Conservation (phyloP, 139 green algal genomes). For the Mesostigma viride region DNA sequence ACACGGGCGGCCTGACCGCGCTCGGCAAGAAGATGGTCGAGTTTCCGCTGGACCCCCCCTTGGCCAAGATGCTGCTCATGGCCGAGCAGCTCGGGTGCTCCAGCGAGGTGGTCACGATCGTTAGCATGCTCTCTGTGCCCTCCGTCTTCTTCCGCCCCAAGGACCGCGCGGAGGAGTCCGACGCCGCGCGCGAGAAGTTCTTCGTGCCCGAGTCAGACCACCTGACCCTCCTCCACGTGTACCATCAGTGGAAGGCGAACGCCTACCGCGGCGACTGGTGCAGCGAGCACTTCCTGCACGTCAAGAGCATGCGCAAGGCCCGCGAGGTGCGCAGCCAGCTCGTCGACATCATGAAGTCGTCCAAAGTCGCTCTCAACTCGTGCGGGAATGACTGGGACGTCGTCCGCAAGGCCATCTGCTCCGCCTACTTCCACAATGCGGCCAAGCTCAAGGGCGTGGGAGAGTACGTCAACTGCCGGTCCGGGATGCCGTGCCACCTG, state of each 20-base stretch:
- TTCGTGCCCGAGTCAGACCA: slow-evolving; percentile 96
- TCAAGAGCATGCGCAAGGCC: slow-evolving; percentile 82
- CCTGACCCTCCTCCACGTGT: slow-evolving; percentile 95
- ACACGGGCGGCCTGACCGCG: slow-evolving; percentile 46
- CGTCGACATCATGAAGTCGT: slow-evolving; percentile 87
- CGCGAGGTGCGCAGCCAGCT: slow-evolving; percentile 56
- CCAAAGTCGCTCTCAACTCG: slow-evolving; percentile 59
- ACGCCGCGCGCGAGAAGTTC: slow-evolving; percentile 96
- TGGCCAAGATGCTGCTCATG: slow-evolving; percentile 44
- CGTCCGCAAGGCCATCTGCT: slow-evolving; percentile 89
- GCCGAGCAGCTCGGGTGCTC: slow-evolving; percentile 32
- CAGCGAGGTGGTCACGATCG: slow-evolving; percentile 69
- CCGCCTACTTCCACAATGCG: slow-evolving; percentile 92
- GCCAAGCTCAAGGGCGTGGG: slow-evolving; percentile 88
- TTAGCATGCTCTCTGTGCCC: slow-evolving; percentile 83
- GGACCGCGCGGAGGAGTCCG: slow-evolving; percentile 74
- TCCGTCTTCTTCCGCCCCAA: slow-evolving; percentile 79
- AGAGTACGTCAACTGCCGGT: slow-evolving; percentile 81
- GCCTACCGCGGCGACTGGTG: slow-evolving; percentile 81
- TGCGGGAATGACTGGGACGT: slow-evolving; percentile 82
- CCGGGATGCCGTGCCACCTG: slow-evolving; percentile 73
- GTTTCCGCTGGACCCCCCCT: slow-evolving; percentile 35
- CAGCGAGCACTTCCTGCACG: slow-evolving; percentile 86
- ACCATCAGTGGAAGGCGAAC: slow-evolving; percentile 96
- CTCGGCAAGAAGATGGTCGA: slow-evolving; percentile 37